These are phyloP conservation scores for Thalassiosira ordinaria DNA, from an alignment of 352 stramenopile species.

Conservation along the genomic window DNA sequence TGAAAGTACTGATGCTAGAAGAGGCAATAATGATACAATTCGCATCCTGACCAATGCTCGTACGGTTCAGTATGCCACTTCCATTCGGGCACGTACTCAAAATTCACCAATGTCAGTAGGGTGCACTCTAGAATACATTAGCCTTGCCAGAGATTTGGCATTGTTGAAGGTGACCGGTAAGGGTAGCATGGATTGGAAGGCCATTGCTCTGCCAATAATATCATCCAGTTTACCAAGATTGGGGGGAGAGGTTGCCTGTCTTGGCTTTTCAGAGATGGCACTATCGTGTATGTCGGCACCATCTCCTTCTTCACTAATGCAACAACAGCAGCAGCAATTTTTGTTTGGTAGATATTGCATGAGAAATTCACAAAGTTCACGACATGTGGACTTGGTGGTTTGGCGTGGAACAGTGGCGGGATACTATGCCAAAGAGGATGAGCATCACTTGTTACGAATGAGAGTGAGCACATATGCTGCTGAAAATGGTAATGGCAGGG, in stretches of 20 bases:
- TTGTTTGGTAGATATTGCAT: constrained; percentile 11
- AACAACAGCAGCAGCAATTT: not conserved
- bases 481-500: not conserved
- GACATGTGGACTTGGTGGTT: not conserved
- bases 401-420: not conserved
- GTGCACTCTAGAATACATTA: constrained; percentile 37
- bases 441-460: constrained; percentile 37
- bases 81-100: constrained; percentile 29
- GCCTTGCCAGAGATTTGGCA: constrained; percentile 50
- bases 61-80: constrained; percentile 30
- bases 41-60: constrained; percentile 45
- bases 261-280: constrained; percentile 46
- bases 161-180: constrained; percentile 31
- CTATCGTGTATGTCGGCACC: not conserved
- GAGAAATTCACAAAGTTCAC: too few relatives aligned
- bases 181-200: not conserved
- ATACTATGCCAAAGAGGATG: constrained; percentile 31
- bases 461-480: not conserved
- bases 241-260: constrained; percentile 31
- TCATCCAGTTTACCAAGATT: constrained; percentile 10
- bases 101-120: constrained; percentile 8
- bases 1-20: too few relatives aligned
- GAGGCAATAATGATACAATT: too few relatives aligned
- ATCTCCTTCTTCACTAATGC: not conserved
- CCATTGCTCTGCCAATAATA: constrained; percentile 4